Base-by-base conservation (phyloP, 2,329 filamentous ascomycete genomes). In the Allantophomopsis lycopodina region DNA sequence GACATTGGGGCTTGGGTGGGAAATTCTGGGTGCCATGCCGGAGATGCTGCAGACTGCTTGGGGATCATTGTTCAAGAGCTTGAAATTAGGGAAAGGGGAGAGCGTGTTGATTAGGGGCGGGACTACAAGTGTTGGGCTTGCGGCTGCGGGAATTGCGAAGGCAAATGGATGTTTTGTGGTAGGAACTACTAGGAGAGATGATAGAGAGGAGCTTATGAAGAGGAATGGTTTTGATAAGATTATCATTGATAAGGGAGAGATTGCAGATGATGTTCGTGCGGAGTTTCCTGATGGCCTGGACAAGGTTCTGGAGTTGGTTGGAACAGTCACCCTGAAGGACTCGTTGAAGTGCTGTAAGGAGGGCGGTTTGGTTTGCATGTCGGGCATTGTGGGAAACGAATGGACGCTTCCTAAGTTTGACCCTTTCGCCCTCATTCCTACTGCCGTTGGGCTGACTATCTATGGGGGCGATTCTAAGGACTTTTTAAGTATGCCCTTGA, bases 41-140 rank as follows among this genome's bases (percentile, higher is more conserved):
- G 66, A 69, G 50, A 69, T 70, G 65, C 42, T 70, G 42, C 65
- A 69, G 51, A 69, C 66, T 2, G 61, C 66, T 2, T 68, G 60
- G 48, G 66, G 66, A 1, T 55, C 56, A 5, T 42, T 70, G 31
- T 58, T 60, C 14, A 54, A 50, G 35, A 49, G 54, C 4, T 46
- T 70, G 36, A 49, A 55, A 34, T 38, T 69, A 15, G 40, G 56
- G 36, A 49, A 54, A 10, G 60, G 57, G 0, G 64, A 70, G 10
- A 58, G 53, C 12, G 40, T 70, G 37, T 51, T 71, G 14, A 55
- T 70, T n/a, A 54, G 66, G 4, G 66, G 67, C 2, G 65, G 64
- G 0, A 69, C 67, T 4, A 66, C 63, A 11, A 62, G 58, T 39
- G 60, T 69, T 13, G 65, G 65, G 4, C 51, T 68, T 13, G 63